Base-by-base conservation (phyloP, 73 alveolate species). In the Paramecium sonneborni region DNA sequence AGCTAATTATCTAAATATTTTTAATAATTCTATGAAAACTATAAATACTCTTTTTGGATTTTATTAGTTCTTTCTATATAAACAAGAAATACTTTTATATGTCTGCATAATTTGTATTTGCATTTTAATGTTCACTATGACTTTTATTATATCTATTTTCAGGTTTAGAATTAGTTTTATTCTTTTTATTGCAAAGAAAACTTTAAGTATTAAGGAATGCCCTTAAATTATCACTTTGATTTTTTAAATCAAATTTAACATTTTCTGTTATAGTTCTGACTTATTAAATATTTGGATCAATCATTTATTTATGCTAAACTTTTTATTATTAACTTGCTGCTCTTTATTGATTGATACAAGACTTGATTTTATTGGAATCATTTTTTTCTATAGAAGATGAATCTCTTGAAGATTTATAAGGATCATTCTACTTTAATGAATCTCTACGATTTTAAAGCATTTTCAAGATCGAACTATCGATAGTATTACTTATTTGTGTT, bases 121-220 rank as follows among this genome's bases (percentile, higher is more conserved):
- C 68, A 52, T 62, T 32, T 26, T 30, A 28, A 72, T 72, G 86
- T 35, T 72, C 86, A 34, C 86, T 72, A 35, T 20, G 38, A 72
- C 86, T 34, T 38, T 72, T 67, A 6, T 24, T 72, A 10, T 72
- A 72, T 72, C 86, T 72, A 72, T 72, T 72, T 15, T 72, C 86
- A 20, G 38, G 44, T 15, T 62, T 72, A 10, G 86, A 72, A 72
- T 72, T 72, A 2, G 86, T 72, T 72, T 72, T 62, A 62, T 46
- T 62, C 84, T 62, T 62, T 30, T 62, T 26, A 26, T 52, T 52
- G 23, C 84, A 62, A 12, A 62, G 44, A 4, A 62, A 30, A 62
- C 44, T 62, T 30, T 62, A 62, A 62, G 84, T 62, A 26, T 30
- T 30, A 21, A 62, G 24, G 24, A 62, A 62, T 26, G 39, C 39